phyloP scores from a whole-genome alignment of 768 basidiomycete genomes.

The Obba rivulosa region DNA sequence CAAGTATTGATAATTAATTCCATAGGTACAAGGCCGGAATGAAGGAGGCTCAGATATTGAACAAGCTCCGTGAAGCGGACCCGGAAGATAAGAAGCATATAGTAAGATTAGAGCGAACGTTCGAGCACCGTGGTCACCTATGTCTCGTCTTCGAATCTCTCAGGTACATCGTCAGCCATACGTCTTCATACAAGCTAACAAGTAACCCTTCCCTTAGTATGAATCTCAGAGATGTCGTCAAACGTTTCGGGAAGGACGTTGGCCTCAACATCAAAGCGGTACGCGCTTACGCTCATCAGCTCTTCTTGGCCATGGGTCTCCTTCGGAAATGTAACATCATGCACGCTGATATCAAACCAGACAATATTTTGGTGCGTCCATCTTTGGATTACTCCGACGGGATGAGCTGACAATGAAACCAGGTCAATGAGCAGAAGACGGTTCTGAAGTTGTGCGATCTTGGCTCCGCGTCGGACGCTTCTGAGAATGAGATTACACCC shows the following conservation, averaged over 20 bases:
- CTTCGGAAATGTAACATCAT: constrained; percentile 89
- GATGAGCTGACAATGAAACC: neutral
- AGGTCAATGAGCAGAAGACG: constrained; percentile 96
- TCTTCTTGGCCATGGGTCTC: constrained; percentile 82
- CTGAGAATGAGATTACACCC: constrained; percentile 95
- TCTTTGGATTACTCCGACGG: constrained; percentile 7
- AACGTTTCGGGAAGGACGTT: constrained; percentile 97
- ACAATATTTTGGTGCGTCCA: constrained; percentile 83
- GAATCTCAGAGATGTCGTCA: constrained; percentile 97
- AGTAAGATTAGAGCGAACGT: constrained; percentile 87
- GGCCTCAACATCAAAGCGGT: constrained; percentile 95
- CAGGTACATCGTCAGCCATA: constrained; percentile 49
- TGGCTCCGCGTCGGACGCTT: constrained; percentile 93
- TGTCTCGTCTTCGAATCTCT: constrained; percentile 94
- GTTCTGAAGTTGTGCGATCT: constrained; percentile 92
- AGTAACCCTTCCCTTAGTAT: constrained; percentile 47
- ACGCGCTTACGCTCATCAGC: constrained; percentile 97
- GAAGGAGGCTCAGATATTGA: constrained; percentile 88
- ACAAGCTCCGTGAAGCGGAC: constrained; percentile 83
- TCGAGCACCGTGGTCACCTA: constrained; percentile 95
- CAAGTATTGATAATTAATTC: neutral
- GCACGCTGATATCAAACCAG: constrained; percentile 99
- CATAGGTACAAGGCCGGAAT: constrained; percentile 88
- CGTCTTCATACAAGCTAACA: neutral
- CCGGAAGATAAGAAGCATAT: constrained; percentile 97